A percentile compares a stretch with the other conserved stretches of the same genome.
phyloP scores from a whole-genome alignment of 2,329 filamentous ascomycete genomes.

The Penicillium fuscoglaucum region DNA sequence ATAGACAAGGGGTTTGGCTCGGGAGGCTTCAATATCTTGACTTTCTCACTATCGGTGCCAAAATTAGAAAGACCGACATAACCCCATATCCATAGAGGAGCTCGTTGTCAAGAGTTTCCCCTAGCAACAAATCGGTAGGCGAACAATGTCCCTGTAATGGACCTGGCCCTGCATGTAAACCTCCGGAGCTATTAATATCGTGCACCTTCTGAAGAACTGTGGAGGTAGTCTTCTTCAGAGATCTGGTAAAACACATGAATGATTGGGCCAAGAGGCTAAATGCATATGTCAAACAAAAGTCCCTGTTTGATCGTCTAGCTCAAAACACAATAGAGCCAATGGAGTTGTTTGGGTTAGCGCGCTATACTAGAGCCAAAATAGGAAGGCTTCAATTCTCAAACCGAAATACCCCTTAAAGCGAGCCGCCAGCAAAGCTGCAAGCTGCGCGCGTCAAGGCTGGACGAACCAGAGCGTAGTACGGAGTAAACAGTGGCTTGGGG shows the following conservation, averaged over 20 bases:
- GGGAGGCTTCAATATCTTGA: background rate
- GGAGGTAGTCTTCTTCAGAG: background rate
- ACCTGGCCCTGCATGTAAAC: background rate
- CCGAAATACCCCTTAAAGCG: slow-evolving; percentile 11
- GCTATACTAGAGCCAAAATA: slow-evolving; percentile 7
- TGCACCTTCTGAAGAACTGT: background rate
- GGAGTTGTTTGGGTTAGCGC: background rate
- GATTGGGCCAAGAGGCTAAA: background rate
- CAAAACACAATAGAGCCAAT: slow-evolving; percentile 9
- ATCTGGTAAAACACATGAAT: background rate
- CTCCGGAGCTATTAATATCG: background rate
- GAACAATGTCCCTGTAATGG: background rate
- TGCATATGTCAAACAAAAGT: background rate
- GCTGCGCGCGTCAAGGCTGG: slow-evolving; percentile 20
- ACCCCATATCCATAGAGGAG: background rate
- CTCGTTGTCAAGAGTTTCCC: background rate
- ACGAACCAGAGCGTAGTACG: slow-evolving; percentile 17
- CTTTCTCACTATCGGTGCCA: background rate
- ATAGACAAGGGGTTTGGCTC: background rate
- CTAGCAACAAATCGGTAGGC: background rate
- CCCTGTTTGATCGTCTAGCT: slow-evolving; percentile 8
- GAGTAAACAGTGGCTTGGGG: background rate
- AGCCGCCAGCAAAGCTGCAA: slow-evolving; percentile 17
- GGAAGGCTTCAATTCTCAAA: background rate
- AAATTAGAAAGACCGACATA: background rate